Evolutionary conservation across 805 yeast species (phyloP).

Genomic region (Torulaspora quercuum): DNA sequence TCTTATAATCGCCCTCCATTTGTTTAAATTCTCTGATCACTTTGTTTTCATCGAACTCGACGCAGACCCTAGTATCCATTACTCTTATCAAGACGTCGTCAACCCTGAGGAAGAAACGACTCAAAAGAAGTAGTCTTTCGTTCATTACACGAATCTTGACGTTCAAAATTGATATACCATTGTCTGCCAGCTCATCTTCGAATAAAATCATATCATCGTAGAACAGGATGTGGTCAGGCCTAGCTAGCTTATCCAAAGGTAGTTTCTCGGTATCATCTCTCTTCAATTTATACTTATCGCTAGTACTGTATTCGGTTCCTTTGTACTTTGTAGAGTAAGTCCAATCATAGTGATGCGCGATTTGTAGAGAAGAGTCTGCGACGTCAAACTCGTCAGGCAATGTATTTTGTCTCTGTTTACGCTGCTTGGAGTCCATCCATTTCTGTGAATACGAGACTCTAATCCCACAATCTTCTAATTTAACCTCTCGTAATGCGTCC

Average conservation of each 20-base stretch:
- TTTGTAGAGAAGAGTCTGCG: constrained; percentile 48
- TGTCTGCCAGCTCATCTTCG: constrained; percentile 96
- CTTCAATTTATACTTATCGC: constrained; percentile 14
- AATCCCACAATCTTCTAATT: constrained; percentile 48
- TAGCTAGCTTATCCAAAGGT: constrained; percentile 66
- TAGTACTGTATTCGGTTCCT: constrained; percentile 46
- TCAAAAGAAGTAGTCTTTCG: constrained; percentile 65
- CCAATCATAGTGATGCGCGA: constrained; percentile 91
- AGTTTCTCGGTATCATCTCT: constrained; percentile 41
- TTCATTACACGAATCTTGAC: constrained; percentile 89
- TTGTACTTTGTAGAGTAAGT: constrained; percentile 79
- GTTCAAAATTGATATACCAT: constrained; percentile 77
- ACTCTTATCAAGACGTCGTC: constrained; percentile 85
- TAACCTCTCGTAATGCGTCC: constrained; percentile 61
- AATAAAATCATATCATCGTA: constrained; percentile 84
- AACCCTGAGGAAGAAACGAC: constrained; percentile 79
- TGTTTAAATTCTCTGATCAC: constrained; percentile 76
- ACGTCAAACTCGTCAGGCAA: constrained; percentile 32
- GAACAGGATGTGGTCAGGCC: constrained; percentile 81
- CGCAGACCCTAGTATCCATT: constrained; percentile 77
- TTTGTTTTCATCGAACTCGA: constrained; percentile 55
- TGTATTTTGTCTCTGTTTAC: constrained; percentile 28
- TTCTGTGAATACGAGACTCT: constrained; percentile 84
- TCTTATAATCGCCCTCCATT: constrained; percentile 55
- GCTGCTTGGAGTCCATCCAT: constrained; percentile 56